These are phyloP conservation scores for Trichophyton verrucosum DNA, from an alignment of 2,329 filamentous ascomycete genomes.

Conservation along the genomic window DNA sequence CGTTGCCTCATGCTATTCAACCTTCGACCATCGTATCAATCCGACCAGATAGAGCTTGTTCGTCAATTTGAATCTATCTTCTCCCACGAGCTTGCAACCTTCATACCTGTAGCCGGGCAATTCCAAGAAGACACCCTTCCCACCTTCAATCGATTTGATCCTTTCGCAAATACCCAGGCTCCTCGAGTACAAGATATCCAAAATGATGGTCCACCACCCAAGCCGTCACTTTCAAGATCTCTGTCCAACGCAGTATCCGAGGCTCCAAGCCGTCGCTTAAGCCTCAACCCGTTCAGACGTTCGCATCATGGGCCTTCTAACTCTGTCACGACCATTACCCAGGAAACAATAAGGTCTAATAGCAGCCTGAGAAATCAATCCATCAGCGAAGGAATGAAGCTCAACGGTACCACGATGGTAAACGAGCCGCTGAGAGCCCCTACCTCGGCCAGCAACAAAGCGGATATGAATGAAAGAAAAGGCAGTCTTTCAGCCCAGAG, in stretches of 20 bases:
- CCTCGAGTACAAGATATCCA: slow-evolving; percentile 16
- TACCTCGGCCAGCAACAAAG: slow-evolving; percentile 12
- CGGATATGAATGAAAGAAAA: slow-evolving; percentile 25
- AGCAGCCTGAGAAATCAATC: slow-evolving; percentile 5
- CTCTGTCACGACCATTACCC: slow-evolving; percentile 27
- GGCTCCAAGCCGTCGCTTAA: slow-evolving; percentile 23
- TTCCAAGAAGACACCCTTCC: slow-evolving; percentile 34
- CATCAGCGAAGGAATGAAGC: slow-evolving; percentile 14
- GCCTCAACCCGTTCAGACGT: slow-evolving; percentile 34
- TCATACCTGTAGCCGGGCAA: slow-evolving; percentile 40
- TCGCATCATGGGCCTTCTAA: slow-evolving; percentile 25
- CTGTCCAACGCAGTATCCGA: neutral
- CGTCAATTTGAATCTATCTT: slow-evolving; percentile 33
- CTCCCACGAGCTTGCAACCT: slow-evolving; percentile 52
- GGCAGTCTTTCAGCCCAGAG: slow-evolving; percentile 25
- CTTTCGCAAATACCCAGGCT: slow-evolving; percentile 16
- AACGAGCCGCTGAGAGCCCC: slow-evolving; percentile 14
- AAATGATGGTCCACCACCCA: slow-evolving; percentile 23
- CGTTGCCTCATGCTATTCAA: slow-evolving; percentile 58
- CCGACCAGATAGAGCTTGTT: slow-evolving; percentile 28
- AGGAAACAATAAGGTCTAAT: neutral
- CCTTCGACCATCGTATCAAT: slow-evolving; percentile 45
- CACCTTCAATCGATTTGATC: slow-evolving; percentile 25
- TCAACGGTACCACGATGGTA: slow-evolving; percentile 5
- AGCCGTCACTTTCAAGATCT: slow-evolving; percentile 13